These are phyloP conservation scores for Pestalotiopsis sp. DNA, from an alignment of 2,329 filamentous ascomycete species.

Conservation along the genomic window DNA sequence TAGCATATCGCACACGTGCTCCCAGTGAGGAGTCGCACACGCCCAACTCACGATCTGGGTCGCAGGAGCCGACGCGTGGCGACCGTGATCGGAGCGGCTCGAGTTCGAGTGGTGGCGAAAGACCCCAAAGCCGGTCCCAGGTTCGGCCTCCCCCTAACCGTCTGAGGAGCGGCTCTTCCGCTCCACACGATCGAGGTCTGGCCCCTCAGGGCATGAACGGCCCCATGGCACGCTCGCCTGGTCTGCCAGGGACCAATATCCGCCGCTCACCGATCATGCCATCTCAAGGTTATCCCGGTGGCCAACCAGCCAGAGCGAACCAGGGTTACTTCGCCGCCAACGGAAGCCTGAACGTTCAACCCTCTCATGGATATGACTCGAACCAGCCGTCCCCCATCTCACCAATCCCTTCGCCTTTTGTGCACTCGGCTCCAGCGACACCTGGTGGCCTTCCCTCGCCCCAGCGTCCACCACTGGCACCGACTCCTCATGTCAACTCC, in stretches of 20 bases:
- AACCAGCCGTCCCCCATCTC: conserved; percentile 49
- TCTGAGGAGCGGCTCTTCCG: conserved; percentile 39
- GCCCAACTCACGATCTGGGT: conserved; percentile 24
- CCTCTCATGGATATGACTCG: conserved; percentile 37
- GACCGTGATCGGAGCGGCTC: conserved; percentile 59
- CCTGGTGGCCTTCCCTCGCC: conserved; percentile 33
- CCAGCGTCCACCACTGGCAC: conserved; percentile 36
- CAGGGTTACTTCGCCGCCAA: conserved; percentile 26
- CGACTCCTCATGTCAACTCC: conserved; percentile 28
- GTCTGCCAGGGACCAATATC: conserved; percentile 51
- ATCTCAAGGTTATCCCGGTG: conserved; percentile 40
- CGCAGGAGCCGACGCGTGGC: conserved; percentile 27
- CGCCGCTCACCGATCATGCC: conserved; percentile 51
- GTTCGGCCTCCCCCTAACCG: conserved; percentile 35
- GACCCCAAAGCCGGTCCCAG: conserved; percentile 26
- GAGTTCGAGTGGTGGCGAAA: conserved; percentile 52
- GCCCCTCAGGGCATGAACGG: conserved; percentile 28
- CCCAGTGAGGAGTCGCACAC: conserved; percentile 45
- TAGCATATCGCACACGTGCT: conserved; percentile 45
- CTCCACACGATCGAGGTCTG: conserved; percentile 39
- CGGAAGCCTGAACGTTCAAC: conserved; percentile 36
- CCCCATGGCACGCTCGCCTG: conserved; percentile 45
- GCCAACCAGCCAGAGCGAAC: conserved; percentile 26
- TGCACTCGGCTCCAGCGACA: conserved; percentile 34
- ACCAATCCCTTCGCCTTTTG: conserved; percentile 39